Evolutionary conservation across 1,284 basidiomycete genomes (phyloP), one percentile per base, ranked within the genome.

Genomic region (Ceratobasidium sp.): DNA sequence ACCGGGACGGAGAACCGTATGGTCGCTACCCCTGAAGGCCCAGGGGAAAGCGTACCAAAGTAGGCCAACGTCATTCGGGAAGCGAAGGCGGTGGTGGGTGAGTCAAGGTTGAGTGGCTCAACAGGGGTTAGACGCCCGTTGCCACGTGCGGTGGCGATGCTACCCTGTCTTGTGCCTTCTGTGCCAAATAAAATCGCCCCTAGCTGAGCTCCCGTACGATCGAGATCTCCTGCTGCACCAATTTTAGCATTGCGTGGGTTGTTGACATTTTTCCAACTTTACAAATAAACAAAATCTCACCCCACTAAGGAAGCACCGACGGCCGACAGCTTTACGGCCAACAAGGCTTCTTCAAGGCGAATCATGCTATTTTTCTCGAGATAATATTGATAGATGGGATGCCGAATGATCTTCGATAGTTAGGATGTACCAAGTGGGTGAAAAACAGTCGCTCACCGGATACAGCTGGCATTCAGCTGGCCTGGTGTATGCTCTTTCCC

Each of bases 1-100:
- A 94, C 89, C 9, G 92, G 89, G 2, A 87, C 86, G 1, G 89
- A 85, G 84, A 93, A 94, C 33, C 92, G 88, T 51, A 94, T 86
- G 4, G 92, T 92, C 67, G 91, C 91, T 20, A 94, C 84, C 79
- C 88, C 87, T 2, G 89, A 89, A 0, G 88, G 85, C 7, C 89
- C 90, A 55, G 58, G 55, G 40, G 56, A 39, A 3, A 73, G 71
- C 46, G 71, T 89, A 85, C 71, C 71, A 63, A 60, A 73, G 71
- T 61, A 73, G 40, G 44, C 71, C 39, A 73, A 44, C 26, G 71
- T 63, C 71, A 73, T 73, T 9, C 9, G 39, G 33, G 51, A 12
- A 15, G 39, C 28, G 51, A 44, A 68, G 66, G 66, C 63, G 44
- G 63, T 44, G 33, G 63, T n/a, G 20, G 40, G 44, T n/a, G 26